Evolutionary conservation across 148 eudicot genomes (phyloP), one percentile per base, ranked within the genome.

Genomic region (Arbutus unedo): DNA sequence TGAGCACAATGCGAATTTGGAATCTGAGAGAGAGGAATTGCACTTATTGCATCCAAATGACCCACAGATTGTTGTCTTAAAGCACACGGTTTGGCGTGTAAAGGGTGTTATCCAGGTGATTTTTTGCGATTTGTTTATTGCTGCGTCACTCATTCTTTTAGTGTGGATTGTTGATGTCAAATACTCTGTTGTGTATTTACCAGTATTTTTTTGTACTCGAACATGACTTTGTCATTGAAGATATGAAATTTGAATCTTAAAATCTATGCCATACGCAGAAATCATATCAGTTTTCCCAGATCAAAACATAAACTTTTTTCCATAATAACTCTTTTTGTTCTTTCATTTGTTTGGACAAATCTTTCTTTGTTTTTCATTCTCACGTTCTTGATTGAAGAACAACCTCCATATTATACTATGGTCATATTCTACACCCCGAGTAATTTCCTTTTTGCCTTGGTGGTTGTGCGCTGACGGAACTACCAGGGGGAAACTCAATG

Each of bases 71-170:
- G 96, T 93, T 19, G 96, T 93, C 83, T 81, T 90, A 50, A 94
- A 91, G 88, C 92, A 91, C 79, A 89, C 74, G n/a, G 96, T 91
- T 74, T 94, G 98, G 98, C 98, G 96, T n/a, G 96, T 94, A 16
- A 94, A 91, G 89, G 96, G 98, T 51, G 59, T 94, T 78, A 94
- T 94, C 77, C 98, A 93, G 95, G 98, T 94, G n/a, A 51, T 53
- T 70, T 47, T 48, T 66, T 70, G 45, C 54, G 10, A 15, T 82
- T 49, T 25, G 44, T 59, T 81, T 25, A 60, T 76, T 76, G 77
- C 19, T 74, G 53, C 44, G 14, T 78, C 72, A 5, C 6, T 25
- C 23, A 9, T 66, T 66, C 71, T 66, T 66, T 60, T 25, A 9
- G 70, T 23, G 10, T 25, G 14, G 2, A 25, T 66, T 66, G 23